phyloP scores from a whole-genome alignment of 140 eudicot species.

The Cichorium intybus region DNA sequence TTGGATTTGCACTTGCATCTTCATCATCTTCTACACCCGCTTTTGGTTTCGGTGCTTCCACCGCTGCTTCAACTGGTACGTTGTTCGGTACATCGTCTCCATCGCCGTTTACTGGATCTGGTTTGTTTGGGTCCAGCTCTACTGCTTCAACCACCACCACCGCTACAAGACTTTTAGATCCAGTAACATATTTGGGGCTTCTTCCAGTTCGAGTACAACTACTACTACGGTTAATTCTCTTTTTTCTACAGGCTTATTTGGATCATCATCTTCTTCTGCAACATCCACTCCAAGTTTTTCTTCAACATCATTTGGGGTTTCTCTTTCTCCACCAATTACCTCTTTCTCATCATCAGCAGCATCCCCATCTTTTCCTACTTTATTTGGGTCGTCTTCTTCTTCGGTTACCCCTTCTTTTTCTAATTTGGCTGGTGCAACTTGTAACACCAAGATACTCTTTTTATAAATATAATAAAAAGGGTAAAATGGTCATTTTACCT shows the following conservation, averaged over 20 bases:
- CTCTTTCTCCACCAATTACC: slow-evolving; percentile 19
- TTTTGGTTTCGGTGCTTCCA: slow-evolving; percentile 34
- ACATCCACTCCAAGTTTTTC: slow-evolving; percentile 22
- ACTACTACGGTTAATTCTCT: slow-evolving; percentile 15
- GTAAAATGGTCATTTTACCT: too few species aligned
- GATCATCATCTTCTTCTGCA: slow-evolving; percentile 24
- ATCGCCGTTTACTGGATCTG: slow-evolving; percentile 39
- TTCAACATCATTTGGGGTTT: slow-evolving; percentile 27
- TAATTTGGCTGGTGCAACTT: slow-evolving; percentile 8
- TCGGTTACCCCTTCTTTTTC: slow-evolving; percentile 24
- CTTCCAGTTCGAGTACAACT: slow-evolving; percentile 19
- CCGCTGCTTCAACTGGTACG: slow-evolving; percentile 25
- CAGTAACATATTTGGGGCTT: slow-evolving; percentile 22
- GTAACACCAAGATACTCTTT: too few species aligned
- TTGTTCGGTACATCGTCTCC: slow-evolving; percentile 33
- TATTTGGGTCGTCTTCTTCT: slow-evolving; percentile 20
- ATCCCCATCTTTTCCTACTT: slow-evolving; percentile 16
- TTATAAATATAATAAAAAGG: too few species aligned
- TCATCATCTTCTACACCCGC: slow-evolving; percentile 33
- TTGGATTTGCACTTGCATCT: slow-evolving; percentile 27
- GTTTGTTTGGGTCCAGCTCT: slow-evolving; percentile 28
- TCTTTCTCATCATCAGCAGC: slow-evolving; percentile 22
- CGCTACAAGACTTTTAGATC: slow-evolving; percentile 18
- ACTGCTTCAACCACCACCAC: slow-evolving; percentile 9
- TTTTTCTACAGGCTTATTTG: slow-evolving; percentile 23